A percentile compares a stretch with the other conserved stretches of the same genome.
Conservation (phyloP, 1,284 basidiomycete species). For the Volvariella volvacea region DNA sequence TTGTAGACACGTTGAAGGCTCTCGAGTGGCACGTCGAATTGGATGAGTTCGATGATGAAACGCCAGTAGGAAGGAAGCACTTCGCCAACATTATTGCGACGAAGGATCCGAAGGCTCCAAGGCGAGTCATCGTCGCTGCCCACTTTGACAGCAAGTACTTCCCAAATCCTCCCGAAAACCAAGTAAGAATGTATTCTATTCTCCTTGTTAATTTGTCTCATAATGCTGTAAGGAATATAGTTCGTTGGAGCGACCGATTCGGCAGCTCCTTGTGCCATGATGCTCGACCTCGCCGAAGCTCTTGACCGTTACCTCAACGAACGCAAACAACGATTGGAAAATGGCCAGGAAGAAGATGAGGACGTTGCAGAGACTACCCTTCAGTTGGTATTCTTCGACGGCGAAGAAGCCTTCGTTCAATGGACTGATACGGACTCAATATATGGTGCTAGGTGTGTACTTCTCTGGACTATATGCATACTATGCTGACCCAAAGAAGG, state of each 20-base stretch:
- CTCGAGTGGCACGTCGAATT: slow-evolving; percentile 85
- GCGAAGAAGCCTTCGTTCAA: slow-evolving; percentile 90
- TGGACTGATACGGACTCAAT: slow-evolving; percentile 92
- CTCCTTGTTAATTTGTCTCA: neutral
- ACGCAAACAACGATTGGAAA: slow-evolving; percentile 49
- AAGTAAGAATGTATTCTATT: slow-evolving; percentile 40
- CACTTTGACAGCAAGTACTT: slow-evolving; percentile 98
- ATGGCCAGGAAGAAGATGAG: slow-evolving; percentile 63
- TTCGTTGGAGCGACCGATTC: slow-evolving; percentile 98
- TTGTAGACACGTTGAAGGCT: slow-evolving; percentile 58
- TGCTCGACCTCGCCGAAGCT: slow-evolving; percentile 84
- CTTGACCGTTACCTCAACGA: slow-evolving; percentile 66
- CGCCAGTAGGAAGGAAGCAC: slow-evolving; percentile 75
- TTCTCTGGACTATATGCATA: neutral
- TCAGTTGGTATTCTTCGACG: slow-evolving; percentile 96
- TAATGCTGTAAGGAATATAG: slow-evolving; percentile 31
- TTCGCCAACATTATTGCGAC: slow-evolving; percentile 96
- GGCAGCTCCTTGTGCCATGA: slow-evolving; percentile 90
- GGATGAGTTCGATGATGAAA: slow-evolving; percentile 73
- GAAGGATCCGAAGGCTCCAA: slow-evolving; percentile 79
- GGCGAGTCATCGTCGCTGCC: slow-evolving; percentile 84
- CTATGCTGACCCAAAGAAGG: slow-evolving; percentile 29
- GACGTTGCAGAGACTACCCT: slow-evolving; percentile 79
- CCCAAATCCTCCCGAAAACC: slow-evolving; percentile 58
- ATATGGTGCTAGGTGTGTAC: slow-evolving; percentile 80